Percentiles rank a stretch among this genome's conserved stretches.
Conservation (phyloP, 2,329 filamentous ascomycete species). For the Ophioceras dolichostomum region DNA sequence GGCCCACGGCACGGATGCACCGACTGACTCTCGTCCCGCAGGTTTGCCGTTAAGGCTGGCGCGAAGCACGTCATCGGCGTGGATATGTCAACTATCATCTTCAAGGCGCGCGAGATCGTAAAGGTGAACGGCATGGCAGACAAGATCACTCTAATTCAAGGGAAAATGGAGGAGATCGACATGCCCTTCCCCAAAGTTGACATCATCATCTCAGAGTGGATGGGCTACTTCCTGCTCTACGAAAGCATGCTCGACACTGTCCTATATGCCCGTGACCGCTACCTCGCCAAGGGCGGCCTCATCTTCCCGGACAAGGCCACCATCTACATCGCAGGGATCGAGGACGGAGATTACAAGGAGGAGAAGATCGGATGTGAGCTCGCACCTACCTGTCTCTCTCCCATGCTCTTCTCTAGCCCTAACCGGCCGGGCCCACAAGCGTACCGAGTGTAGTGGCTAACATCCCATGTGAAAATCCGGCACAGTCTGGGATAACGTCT, state of each 20-base stretch:
- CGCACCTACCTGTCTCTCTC: no score
- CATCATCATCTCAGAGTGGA: conserved; percentile 99
- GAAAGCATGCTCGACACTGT: conserved; percentile 99
- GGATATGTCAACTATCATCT: conserved; percentile 99
- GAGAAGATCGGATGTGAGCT: conserved; percentile 97
- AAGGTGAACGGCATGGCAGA: conserved; percentile 80
- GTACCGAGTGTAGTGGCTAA: not conserved
- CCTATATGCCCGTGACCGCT: conserved; percentile 88
- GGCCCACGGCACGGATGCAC: no score
- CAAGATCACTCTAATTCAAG: conserved; percentile 95
- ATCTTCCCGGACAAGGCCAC: conserved; percentile 99
- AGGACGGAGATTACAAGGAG: conserved; percentile 99
- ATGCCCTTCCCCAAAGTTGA: conserved; percentile 92
- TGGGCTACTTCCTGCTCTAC: conserved; percentile 98
- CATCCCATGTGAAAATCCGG: no score
- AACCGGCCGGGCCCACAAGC: not conserved
- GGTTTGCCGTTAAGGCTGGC: conserved; percentile 93
- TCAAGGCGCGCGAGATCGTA: conserved; percentile 95
- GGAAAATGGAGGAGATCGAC: conserved; percentile 98
- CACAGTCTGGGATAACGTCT: conserved; percentile 97
- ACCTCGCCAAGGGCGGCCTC: conserved; percentile 72
- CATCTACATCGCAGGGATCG: conserved; percentile 92
- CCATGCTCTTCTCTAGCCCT: no score
- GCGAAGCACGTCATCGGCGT: conserved; percentile 98
- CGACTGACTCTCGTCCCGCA: conserved; percentile 29